These are phyloP conservation scores for Lachancea lanzarotensis DNA, from an alignment of 805 yeast species.

Conservation along the genomic window DNA sequence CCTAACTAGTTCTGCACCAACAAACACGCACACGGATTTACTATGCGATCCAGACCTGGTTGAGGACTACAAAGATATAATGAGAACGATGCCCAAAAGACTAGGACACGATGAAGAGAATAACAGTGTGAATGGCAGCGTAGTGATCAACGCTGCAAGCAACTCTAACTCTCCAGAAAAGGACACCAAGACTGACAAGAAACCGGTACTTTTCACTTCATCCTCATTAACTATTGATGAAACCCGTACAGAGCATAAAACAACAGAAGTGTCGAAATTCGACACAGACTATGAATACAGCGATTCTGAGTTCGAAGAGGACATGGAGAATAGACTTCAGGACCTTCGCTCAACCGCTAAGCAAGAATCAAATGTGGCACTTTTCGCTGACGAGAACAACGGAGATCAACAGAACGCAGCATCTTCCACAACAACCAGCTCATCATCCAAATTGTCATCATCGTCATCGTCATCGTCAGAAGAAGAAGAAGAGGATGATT, in stretches of 20 bases:
- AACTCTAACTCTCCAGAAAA: background rate
- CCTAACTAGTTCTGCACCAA: constrained; percentile 1
- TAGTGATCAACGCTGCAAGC: constrained; percentile 19
- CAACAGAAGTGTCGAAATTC: constrained; percentile 2
- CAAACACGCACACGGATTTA: constrained; percentile 11
- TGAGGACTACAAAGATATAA: constrained; percentile 26
- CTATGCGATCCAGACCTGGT: constrained; percentile 28
- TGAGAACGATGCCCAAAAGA: constrained; percentile 14
- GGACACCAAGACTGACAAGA: background rate
- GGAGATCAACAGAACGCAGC: background rate
- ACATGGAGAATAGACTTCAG: constrained; percentile 27
- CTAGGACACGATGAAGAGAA: constrained; percentile 12
- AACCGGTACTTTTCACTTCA: background rate
- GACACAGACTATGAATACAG: constrained; percentile 25
- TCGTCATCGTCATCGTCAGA: no score
- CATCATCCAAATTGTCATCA: no score
- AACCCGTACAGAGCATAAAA: constrained; percentile 1
- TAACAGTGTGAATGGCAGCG: constrained; percentile 25
- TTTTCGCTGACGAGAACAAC: background rate
- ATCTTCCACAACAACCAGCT: background rate
- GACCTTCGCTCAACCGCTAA: constrained; percentile 7
- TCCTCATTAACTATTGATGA: background rate
- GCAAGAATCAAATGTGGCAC: background rate
- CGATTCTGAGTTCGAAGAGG: constrained; percentile 34
- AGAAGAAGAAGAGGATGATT: constrained; percentile 2